A percentile compares a stretch with the other conserved stretches of the same genome.
phyloP scores from a whole-genome alignment of 768 basidiomycete species.

The Mycena venus region DNA sequence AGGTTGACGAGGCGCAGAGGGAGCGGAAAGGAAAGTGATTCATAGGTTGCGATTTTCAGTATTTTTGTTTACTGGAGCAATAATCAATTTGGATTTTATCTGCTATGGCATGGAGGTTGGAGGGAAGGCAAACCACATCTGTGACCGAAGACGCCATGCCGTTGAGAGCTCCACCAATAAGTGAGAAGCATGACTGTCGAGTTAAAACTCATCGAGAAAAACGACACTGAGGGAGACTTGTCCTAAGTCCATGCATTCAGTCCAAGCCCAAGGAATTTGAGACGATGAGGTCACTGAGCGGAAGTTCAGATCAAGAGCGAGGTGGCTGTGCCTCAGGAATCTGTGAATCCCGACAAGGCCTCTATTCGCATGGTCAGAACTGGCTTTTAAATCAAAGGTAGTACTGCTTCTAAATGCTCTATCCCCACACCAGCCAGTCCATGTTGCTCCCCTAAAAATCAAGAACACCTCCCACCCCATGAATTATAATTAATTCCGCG shows the following conservation, averaged over 20 bases:
- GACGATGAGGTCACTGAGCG: background rate
- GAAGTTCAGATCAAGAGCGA: background rate
- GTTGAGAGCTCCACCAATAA: background rate
- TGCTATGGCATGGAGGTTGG: background rate
- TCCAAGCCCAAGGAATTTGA: background rate
- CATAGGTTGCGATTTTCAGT: background rate
- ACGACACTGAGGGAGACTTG: background rate
- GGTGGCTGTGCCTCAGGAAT: no score
- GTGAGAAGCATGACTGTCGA: background rate
- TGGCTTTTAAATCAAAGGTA: no score
- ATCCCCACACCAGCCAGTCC: no score
- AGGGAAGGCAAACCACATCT: background rate
- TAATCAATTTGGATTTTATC: background rate
- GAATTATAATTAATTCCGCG: conserved; percentile 39
- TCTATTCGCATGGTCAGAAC: no score
- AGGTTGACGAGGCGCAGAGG: no score
- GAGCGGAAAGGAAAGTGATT: background rate
- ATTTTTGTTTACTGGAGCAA: background rate
- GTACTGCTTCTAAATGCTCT: no score
- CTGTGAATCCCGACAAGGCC: no score
- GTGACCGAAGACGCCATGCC: background rate
- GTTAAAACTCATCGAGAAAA: background rate
- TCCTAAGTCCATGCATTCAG: background rate
- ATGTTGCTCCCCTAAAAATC: background rate
- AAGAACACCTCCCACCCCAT: background rate